Conservation (phyloP, 768 basidiomycete species). For the Xerocomellus chrysenteron region DNA sequence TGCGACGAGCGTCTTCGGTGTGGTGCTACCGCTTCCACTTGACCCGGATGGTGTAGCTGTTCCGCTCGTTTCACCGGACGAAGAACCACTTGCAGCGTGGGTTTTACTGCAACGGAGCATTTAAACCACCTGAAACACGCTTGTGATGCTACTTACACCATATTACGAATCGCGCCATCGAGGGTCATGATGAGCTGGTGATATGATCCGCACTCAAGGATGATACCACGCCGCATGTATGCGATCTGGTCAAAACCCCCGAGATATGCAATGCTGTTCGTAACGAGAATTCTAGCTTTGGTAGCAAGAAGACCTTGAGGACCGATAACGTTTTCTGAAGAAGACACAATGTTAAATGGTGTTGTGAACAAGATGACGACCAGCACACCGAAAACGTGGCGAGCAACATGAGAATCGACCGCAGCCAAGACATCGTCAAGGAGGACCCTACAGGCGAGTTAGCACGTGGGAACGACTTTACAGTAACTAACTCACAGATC, state of each 20-base stretch:
- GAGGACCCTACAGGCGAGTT: constrained; percentile 47
- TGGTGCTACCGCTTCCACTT: constrained; percentile 23
- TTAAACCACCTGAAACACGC: neutral
- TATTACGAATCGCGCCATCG: constrained; percentile 66
- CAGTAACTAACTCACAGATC: constrained; percentile 57
- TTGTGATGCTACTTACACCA: constrained; percentile 53
- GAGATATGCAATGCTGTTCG: constrained; percentile 84
- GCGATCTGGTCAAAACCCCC: constrained; percentile 69
- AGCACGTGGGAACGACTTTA: neutral
- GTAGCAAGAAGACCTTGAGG: constrained; percentile 76
- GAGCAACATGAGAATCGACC: constrained; percentile 80
- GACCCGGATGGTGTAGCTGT: constrained; percentile 46
- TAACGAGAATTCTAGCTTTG: constrained; percentile 83
- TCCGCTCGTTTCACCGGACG: constrained; percentile 43
- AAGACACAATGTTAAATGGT: constrained; percentile 3
- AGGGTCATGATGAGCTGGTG: constrained; percentile 55
- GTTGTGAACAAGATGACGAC: neutral
- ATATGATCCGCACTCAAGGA: constrained; percentile 76
- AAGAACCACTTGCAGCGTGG: constrained; percentile 41
- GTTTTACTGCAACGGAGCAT: constrained; percentile 33
- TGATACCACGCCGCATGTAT: constrained; percentile 78
- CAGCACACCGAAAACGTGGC: constrained; percentile 72
- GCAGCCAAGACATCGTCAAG: constrained; percentile 89
- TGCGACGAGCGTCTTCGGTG: constrained; percentile 23
- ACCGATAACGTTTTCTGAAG: constrained; percentile 77